Percentiles rank a stretch among this genome's conserved stretches.
Evolutionary conservation across 441 rosid genomes (phyloP).

Genomic region (Populus trichocarpa): DNA sequence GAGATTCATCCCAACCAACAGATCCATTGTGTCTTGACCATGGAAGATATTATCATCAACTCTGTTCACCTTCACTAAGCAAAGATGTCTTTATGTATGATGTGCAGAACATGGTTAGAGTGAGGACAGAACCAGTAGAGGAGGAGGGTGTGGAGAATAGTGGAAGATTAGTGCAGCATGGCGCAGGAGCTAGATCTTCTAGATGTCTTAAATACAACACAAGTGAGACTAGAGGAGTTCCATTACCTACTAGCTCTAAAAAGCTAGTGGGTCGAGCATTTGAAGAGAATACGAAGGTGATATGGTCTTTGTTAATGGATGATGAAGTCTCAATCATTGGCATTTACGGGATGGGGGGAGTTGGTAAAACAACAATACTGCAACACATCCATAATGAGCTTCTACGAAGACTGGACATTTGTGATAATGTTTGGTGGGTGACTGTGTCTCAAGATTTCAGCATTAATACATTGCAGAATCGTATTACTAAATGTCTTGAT

Average conservation of each 20-base stretch:
- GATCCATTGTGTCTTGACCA: background rate
- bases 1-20: background rate
- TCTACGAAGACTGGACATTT: background rate
- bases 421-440: constrained; percentile 14
- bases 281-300: no score
- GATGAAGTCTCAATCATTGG: constrained; percentile 2
- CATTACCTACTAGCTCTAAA: background rate
- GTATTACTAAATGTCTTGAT: background rate
- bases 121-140: background rate
- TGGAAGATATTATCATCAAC: background rate
- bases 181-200: background rate
- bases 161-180: background rate
- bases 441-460: constrained; percentile 5
- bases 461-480: background rate
- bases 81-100: background rate
- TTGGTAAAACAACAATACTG: constrained; percentile 15
- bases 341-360: background rate
- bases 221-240: background rate
- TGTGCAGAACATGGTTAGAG: background rate
- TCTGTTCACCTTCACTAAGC: fast-evolving
- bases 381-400: background rate
- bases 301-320: constrained; percentile 10
- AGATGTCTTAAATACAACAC: fast-evolving
- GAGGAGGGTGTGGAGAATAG: background rate
- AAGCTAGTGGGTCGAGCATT: background rate